A percentile compares a stretch with the other conserved stretches of the same genome.
These are phyloP conservation scores for Xerocomellus dryophilus DNA, from an alignment of 768 basidiomycete species.

Conservation along the genomic window DNA sequence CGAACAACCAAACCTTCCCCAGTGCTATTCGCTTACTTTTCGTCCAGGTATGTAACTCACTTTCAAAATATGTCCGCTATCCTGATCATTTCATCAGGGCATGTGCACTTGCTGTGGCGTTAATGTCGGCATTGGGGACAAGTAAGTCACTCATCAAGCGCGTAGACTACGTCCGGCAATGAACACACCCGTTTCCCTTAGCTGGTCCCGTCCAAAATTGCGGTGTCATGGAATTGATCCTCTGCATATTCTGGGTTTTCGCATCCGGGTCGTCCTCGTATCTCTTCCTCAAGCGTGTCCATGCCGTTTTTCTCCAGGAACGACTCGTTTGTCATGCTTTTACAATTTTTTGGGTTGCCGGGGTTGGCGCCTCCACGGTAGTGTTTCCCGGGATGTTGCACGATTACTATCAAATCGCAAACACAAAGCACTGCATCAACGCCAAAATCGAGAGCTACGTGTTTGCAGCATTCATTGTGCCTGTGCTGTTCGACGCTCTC, in stretches of 20 bases:
- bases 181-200: background rate
- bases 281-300: slow-evolving; percentile 39
- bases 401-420: slow-evolving; percentile 28
- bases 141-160: slow-evolving; percentile 10
- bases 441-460: slow-evolving; percentile 21
- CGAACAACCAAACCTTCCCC: slow-evolving; percentile 12
- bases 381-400: slow-evolving; percentile 26
- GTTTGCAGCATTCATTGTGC: slow-evolving; percentile 27
- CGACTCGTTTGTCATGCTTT: slow-evolving; percentile 21
- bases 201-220: slow-evolving; percentile 26
- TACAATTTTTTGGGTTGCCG: slow-evolving; percentile 33
- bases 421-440: slow-evolving; percentile 35
- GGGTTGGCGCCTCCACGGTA: slow-evolving; percentile 25
- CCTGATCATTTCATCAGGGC: slow-evolving; percentile 12
- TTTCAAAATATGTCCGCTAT: background rate
- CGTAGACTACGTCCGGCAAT: background rate
- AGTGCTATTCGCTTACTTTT: slow-evolving; percentile 22
- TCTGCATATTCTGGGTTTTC: slow-evolving; percentile 18
- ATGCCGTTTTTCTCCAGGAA: slow-evolving; percentile 32
- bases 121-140: slow-evolving; percentile 18
- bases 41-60: slow-evolving; percentile 17
- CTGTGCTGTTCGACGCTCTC: slow-evolving; percentile 32
- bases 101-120: slow-evolving; percentile 17
- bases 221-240: slow-evolving; percentile 12
- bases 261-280: slow-evolving; percentile 30